Conservation (phyloP, 768 basidiomycete genomes). For the Sarcodon sp. region DNA sequence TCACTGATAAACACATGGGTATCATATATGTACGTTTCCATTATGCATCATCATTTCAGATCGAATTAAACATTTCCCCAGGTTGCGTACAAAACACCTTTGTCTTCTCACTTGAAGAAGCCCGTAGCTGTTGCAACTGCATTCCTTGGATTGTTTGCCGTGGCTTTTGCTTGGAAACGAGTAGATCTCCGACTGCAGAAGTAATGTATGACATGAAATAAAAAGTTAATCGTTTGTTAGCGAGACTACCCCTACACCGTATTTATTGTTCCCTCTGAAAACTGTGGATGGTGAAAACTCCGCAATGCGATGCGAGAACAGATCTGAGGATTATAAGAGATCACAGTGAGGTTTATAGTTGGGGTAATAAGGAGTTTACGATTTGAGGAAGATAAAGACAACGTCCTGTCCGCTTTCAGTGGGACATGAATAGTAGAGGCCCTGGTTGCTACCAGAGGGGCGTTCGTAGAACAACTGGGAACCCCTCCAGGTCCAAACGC, state of each 20-base stretch:
- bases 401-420: constrained; percentile 22
- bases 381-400: constrained; percentile 33
- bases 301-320: constrained; percentile 26
- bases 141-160: constrained; percentile 52
- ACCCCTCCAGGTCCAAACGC: constrained; percentile 42
- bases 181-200: constrained; percentile 39
- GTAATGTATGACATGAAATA: constrained; percentile 4
- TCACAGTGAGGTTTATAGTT: background rate
- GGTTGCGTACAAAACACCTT: constrained; percentile 82
- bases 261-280: constrained; percentile 14
- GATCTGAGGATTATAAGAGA: constrained; percentile 13
- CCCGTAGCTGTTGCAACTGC: constrained; percentile 66
- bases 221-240: background rate
- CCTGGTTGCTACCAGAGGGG: constrained; percentile 26
- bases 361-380: constrained; percentile 22
- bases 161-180: constrained; percentile 31
- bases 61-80: constrained; percentile 18
- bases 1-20: constrained; percentile 71
- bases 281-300: constrained; percentile 29
- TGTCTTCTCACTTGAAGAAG: constrained; percentile 77
- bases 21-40: constrained; percentile 65
- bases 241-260: constrained; percentile 9
- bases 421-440: constrained; percentile 29
- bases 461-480: constrained; percentile 37
- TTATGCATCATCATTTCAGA: background rate